A percentile compares a stretch with the other conserved stretches of the same genome.
Conservation (phyloP, 2,329 filamentous ascomycete genomes). For the Plenodomus biglobosus region DNA sequence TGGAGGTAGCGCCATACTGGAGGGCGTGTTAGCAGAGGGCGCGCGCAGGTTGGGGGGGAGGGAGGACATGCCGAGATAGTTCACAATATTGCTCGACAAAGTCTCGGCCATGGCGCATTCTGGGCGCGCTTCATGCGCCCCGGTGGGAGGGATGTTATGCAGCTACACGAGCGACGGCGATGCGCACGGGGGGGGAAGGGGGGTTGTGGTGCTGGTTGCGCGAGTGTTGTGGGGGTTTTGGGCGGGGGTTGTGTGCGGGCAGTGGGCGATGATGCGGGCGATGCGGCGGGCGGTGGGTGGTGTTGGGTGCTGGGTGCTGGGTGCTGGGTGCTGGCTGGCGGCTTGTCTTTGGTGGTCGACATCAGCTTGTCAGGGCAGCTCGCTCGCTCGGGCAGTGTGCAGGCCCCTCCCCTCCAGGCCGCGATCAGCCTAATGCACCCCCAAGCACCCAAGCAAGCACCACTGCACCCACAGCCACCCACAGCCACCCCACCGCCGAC, state of each 20-base stretch:
- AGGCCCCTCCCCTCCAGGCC: no score
- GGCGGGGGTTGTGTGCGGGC: background rate
- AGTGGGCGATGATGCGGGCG: background rate
- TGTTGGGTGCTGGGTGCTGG: background rate
- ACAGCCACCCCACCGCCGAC: background rate
- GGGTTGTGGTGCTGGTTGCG: no score
- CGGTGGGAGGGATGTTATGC: background rate
- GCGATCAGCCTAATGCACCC: no score
- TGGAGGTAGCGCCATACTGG: slow-evolving; percentile 62
- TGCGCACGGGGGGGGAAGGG: background rate
- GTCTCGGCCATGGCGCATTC: slow-evolving; percentile 49
- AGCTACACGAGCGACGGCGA: background rate
- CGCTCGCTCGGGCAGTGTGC: background rate
- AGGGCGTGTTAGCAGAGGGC: slow-evolving; percentile 1
- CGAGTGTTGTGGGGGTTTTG: background rate
- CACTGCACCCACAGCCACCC: background rate
- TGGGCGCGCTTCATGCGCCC: slow-evolving; percentile 14
- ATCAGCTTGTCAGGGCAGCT: background rate
- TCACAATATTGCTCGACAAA: slow-evolving; percentile 64
- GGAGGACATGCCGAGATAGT: slow-evolving; percentile 55
- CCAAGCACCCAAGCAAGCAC: no score
- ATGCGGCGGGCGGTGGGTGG: background rate
- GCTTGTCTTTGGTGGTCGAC: no score
- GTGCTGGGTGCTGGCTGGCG: no score
- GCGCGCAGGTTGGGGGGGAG: slow-evolving; percentile 1